Evolutionary conservation across 805 yeast species (phyloP), one percentile per base, ranked within the genome.

Genomic region (Saccharomycopsis synnaedendra): DNA sequence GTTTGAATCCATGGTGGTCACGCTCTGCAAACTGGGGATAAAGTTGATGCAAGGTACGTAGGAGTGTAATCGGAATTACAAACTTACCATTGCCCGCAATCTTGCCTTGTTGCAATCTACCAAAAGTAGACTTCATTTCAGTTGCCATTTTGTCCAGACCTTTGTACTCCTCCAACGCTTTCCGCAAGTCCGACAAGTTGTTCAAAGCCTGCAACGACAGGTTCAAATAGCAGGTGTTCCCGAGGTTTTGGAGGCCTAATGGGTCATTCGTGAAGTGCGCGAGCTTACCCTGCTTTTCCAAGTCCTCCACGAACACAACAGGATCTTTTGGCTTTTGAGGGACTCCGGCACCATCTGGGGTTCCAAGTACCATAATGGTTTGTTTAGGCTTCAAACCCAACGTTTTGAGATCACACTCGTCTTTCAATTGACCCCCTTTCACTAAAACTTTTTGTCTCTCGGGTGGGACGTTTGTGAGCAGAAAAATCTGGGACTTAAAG

Each of bases 201-300:
- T 88, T 90, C 61, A 87, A 89, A 57, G 84, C 90, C 60, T 90
- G 98, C 42, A 90, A 66, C 42, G 93, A 67, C 0, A 97, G 89
- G 61, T 93, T 90, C 63, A 93, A 69, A 56, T 89, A 89, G 63
- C 98, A 93, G 0, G 98, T 90, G 61, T 93, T 93, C 27, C 98
- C 98, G 53, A 88, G 87, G 61, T 93, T 93, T 63, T 83, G 85
- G 57, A 93, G 71, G 0, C 98, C 98, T 5, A 88, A 86, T 0
- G 98, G 98, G 75, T 90, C 80, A 28, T 38, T 46, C 35, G 36
- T 46, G 35, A 44, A 47, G 31, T 50, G 46, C 9, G 45, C 39
- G 6, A 47, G 29, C 32, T 52, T 47, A 9, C 51, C 53, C 39
- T 52, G 46, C 32, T 40, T 43, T 37, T 52, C 70, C 62, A 82